Evolutionary conservation across 208 protist genomes (phyloP).

Genomic region (Leptomonas seymouri): DNA sequence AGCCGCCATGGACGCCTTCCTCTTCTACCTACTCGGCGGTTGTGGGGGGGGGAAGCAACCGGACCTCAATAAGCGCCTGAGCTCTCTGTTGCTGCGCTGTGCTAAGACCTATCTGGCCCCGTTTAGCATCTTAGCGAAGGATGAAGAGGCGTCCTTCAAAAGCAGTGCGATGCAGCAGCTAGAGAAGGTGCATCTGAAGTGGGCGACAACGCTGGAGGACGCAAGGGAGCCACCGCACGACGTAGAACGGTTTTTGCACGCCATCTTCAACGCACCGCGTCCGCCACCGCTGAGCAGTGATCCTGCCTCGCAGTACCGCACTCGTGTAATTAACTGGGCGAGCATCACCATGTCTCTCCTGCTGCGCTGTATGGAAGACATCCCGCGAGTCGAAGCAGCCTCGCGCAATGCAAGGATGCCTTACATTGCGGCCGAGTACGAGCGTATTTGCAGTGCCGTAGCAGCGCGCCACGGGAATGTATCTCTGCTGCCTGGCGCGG

Average conservation of each 20-base stretch:
- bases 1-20: conserved; percentile 17
- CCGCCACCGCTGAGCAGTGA: conserved; percentile 35
- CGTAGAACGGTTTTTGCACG: conserved; percentile 15
- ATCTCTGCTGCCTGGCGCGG: conserved; percentile 15
- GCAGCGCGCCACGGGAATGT: conserved; percentile 5
- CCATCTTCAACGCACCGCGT: conserved; percentile 19
- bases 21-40: conserved; percentile 31
- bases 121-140: conserved; percentile 19
- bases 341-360: not conserved
- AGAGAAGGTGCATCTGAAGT: conserved; percentile 22
- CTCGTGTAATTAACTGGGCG: conserved; percentile 20
- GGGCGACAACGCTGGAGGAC: conserved; percentile 16
- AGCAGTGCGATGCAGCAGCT: conserved; percentile 20
- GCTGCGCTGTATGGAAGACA: conserved; percentile 12
- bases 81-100: conserved; percentile 14
- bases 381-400: conserved; percentile 1
- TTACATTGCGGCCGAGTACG: conserved; percentile 19
- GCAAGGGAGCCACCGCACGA: conserved; percentile 7
- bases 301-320: conserved; percentile 24
- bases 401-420: conserved; percentile 3
- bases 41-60: conserved; percentile 13
- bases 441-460: conserved; percentile 11
- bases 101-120: conserved; percentile 22
- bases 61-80: conserved; percentile 7
- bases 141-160: conserved; percentile 19